These are phyloP conservation scores for Fusarium anthophilum DNA, from an alignment of 2,329 filamentous ascomycete genomes.

Conservation along the genomic window DNA sequence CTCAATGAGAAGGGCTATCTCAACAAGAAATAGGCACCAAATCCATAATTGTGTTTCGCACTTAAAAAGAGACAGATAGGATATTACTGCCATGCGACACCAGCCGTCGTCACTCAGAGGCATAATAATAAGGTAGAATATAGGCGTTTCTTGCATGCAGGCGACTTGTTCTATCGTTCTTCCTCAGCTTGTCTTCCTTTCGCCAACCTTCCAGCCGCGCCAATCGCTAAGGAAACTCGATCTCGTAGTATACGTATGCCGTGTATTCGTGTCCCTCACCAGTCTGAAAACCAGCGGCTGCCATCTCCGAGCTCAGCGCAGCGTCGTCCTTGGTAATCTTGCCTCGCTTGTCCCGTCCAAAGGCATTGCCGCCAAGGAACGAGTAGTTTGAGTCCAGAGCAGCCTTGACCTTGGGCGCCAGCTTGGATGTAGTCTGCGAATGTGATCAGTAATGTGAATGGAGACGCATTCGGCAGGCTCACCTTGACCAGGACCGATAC, in stretches of 20 bases:
- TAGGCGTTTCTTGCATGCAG: conserved; percentile 42
- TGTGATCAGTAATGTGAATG: conserved; percentile 19
- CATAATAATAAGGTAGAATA: conserved; percentile 43
- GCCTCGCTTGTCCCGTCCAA: conserved; percentile 93
- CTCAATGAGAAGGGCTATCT: conserved; percentile 71
- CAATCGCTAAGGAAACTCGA: conserved; percentile 71
- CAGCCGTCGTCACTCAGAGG: conserved; percentile 35
- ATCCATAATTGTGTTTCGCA: conserved; percentile 11
- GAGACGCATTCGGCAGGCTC: conserved; percentile 47
- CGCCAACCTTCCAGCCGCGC: neutral
- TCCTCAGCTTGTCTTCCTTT: neutral
- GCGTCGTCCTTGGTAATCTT: conserved; percentile 91
- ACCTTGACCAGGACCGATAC: conserved; percentile 87
- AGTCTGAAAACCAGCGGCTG: conserved; percentile 73
- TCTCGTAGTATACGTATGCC: conserved; percentile 96
- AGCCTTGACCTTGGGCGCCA: conserved; percentile 79
- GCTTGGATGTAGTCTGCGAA: conserved; percentile 80
- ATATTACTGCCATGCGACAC: conserved; percentile 42
- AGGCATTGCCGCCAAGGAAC: conserved; percentile 93
- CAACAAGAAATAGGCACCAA: conserved; percentile 40
- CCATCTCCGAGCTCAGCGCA: conserved; percentile 81
- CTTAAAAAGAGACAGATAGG: conserved; percentile 36
- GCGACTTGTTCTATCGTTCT: conserved; percentile 24
- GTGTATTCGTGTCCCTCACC: conserved; percentile 87
- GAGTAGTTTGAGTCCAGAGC: conserved; percentile 86